Percentiles rank a stretch among this genome's conserved stretches.
Conservation (phyloP, 176 grass and related monocot genomes). For the Pontederia paniculata region DNA sequence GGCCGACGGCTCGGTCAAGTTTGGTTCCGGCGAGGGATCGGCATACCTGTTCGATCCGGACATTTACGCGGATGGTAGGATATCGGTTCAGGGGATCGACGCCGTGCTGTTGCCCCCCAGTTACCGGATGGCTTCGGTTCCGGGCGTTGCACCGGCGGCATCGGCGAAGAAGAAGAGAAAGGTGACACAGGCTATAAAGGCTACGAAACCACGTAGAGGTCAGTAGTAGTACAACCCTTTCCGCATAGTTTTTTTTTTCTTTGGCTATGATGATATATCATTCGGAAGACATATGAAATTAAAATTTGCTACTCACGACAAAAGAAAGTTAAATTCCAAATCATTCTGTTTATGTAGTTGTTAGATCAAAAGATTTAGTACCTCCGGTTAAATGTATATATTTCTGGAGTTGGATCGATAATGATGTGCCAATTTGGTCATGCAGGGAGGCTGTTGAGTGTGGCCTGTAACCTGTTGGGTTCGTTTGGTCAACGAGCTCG, state of each 20-base stretch:
- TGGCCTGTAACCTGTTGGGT: constrained; percentile 34
- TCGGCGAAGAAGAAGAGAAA: not conserved
- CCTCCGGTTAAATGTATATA: too few relatives aligned
- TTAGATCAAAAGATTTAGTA: constrained; percentile 2
- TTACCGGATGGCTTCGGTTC: constrained; percentile 5
- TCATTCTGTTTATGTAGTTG: too few relatives aligned
- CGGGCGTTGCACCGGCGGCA: not conserved
- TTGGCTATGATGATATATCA: too few relatives aligned
- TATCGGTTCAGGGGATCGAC: constrained; percentile 73
- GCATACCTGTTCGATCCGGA: constrained; percentile 63
- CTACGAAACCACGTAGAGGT: too few relatives aligned
- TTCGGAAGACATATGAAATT: too few relatives aligned
- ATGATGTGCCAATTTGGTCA: too few relatives aligned
- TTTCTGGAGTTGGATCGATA: too few relatives aligned
- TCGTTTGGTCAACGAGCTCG: constrained; percentile 34
- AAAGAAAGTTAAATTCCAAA: too few relatives aligned
- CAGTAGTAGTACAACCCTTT: too few relatives aligned
- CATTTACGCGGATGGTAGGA: constrained; percentile 62
- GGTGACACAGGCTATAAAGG: constrained; percentile 7
- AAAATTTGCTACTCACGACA: too few relatives aligned
- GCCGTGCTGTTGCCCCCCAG: constrained; percentile 46
- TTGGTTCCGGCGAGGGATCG: constrained; percentile 40
- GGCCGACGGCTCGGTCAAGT: constrained; percentile 68
- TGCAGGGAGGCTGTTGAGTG: constrained; percentile 59
- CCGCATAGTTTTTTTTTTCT: too few relatives aligned